A percentile compares a stretch with the other conserved stretches of the same genome.
Evolutionary conservation across 1,284 basidiomycete genomes (phyloP).

Genomic region (Stereum hirsutum): DNA sequence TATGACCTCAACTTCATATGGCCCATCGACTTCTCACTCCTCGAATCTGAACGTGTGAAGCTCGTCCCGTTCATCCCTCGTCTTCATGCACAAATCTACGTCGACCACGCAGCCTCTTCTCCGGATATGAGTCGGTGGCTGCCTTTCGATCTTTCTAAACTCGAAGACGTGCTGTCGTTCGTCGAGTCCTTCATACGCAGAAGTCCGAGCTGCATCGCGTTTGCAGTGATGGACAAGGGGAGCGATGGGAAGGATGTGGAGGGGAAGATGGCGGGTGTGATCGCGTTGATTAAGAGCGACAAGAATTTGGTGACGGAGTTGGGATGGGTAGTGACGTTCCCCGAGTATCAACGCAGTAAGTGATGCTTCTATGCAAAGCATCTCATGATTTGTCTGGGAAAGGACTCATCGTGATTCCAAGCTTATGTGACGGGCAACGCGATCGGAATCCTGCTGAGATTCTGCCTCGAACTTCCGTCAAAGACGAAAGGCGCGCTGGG

Average conservation of each 20-base stretch:
- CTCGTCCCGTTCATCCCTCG: constrained; percentile 28
- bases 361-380: too few relatives aligned
- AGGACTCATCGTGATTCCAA: too few relatives aligned
- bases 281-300: constrained; percentile 24
- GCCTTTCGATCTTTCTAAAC: constrained; percentile 8
- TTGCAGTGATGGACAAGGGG: constrained; percentile 33
- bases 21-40: constrained; percentile 14
- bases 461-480: constrained; percentile 42
- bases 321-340: constrained; percentile 30
- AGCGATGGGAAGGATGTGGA: constrained; percentile 9
- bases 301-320: constrained; percentile 29
- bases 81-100: constrained; percentile 22
- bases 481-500: constrained; percentile 34
- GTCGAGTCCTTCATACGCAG: constrained; percentile 9
- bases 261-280: constrained; percentile 28
- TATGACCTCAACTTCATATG: constrained; percentile 24
- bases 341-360: constrained; percentile 52
- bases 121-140: constrained; percentile 11
- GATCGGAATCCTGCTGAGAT: constrained; percentile 48
- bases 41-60: constrained; percentile 29
- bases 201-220: constrained; percentile 13
- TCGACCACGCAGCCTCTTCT: constrained; percentile 11
- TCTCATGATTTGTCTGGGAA: too few relatives aligned
- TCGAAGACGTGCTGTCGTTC: constrained; percentile 9
- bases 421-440: constrained; percentile 56